phyloP scores from a whole-genome alignment of 352 stramenopile species.

The Phytopythium delawarense region DNA sequence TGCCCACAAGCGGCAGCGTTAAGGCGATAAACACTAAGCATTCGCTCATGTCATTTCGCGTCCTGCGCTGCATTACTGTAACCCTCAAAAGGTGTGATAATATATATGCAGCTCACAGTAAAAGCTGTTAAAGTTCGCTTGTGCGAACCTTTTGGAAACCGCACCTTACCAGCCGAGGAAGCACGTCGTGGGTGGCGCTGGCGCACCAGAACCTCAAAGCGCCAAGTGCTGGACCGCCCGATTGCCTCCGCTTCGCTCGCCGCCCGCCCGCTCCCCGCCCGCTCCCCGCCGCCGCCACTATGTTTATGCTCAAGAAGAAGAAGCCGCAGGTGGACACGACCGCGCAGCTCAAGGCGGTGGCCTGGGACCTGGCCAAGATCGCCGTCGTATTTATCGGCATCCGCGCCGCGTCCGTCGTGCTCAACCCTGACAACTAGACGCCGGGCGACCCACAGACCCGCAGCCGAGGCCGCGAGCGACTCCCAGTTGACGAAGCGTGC shows the following conservation, averaged over 20 bases:
- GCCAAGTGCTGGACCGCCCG: not conserved
- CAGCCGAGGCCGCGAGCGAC: no score
- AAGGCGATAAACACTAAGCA: no score
- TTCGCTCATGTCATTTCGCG: no score
- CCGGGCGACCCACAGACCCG: not conserved
- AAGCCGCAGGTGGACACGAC: conserved; percentile 74
- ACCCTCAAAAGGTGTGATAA: no score
- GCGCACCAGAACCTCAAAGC: not conserved
- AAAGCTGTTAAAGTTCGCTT: not conserved
- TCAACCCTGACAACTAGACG: conserved; percentile 59
- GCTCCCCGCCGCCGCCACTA: conserved; percentile 10
- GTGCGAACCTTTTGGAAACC: not conserved
- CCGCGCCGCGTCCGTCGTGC: conserved; percentile 61
- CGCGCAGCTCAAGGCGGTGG: conserved; percentile 75
- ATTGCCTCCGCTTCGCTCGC: not conserved
- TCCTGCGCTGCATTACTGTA: no score
- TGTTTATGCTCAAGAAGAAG: conserved; percentile 90
- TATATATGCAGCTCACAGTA: not conserved
- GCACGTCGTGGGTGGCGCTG: not conserved
- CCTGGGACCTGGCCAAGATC: conserved; percentile 75
- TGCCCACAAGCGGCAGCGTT: no score
- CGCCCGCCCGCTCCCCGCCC: conserved; percentile 1
- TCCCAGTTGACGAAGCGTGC: not conserved
- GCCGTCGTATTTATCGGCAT: conserved; percentile 68
- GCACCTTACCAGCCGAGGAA: not conserved